Percentiles rank a stretch among this genome's conserved stretches.
These are phyloP conservation scores for Aspergillus asperescens DNA, from an alignment of 495 filamentous ascomycete species.

Conservation along the genomic window DNA sequence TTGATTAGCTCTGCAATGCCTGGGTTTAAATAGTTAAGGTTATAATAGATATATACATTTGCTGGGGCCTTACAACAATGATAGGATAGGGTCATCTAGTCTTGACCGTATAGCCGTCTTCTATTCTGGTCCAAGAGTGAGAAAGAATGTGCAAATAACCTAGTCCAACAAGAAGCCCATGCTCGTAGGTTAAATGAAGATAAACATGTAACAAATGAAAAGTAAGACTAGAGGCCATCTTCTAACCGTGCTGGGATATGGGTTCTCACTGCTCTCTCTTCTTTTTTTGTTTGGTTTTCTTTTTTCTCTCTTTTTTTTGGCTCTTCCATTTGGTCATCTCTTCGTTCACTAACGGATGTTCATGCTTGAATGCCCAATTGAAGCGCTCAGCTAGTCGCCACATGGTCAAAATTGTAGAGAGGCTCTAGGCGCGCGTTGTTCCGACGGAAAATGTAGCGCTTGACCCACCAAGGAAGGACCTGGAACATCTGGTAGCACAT, in stretches of 20 bases:
- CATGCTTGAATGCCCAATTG: background rate
- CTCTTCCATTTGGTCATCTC: no score
- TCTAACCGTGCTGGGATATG: no score
- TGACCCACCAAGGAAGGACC: conserved; percentile 65
- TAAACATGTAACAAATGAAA: background rate
- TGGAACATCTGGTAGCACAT: conserved; percentile 58
- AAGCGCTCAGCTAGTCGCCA: background rate
- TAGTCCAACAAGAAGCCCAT: background rate
- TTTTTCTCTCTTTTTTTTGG: background rate
- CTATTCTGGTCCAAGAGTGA: background rate
- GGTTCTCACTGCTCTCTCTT: no score
- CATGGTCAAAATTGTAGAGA: conserved; percentile 57
- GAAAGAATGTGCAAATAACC: background rate
- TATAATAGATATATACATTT: no score
- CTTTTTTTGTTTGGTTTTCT: background rate
- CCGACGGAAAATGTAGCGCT: conserved; percentile 57
- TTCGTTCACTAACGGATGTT: background rate
- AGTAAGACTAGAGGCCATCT: background rate
- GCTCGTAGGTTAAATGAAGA: background rate
- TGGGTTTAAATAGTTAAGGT: no score
- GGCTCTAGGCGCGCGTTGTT: conserved; percentile 51
- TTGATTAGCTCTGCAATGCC: no score
- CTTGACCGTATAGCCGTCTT: background rate
- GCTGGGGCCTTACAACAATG: no score
- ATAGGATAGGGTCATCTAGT: no score